Base-by-base conservation (phyloP, 202 grass and related monocot species). In the Saccharum hybrid region DNA sequence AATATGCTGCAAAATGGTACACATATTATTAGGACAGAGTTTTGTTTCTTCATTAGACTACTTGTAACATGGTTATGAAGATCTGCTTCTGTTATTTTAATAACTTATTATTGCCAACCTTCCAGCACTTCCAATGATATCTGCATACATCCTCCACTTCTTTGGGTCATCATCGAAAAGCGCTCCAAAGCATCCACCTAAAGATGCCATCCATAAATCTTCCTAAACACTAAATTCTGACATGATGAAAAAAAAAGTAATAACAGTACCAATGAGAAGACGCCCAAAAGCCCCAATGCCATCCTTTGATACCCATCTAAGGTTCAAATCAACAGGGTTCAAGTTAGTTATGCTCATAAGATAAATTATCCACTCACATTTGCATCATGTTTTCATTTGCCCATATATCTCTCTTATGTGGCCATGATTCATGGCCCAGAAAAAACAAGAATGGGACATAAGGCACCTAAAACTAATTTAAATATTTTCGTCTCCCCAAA, bases 121-220 rank as follows among this genome's bases (percentile, higher is more conserved):
- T 88, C 95, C 95, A 72, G 88, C 85, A 87, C 95, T 94, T 71
- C 95, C 95, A 86, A 97, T 93, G 61, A 97, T 88, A 83, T 97
- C 95, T 33, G 95, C 95, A 90, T 97, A 97, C 95, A 97, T 97
- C 68, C 95, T 87, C 95, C 95, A 97, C 43, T 87, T 87, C 78
- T 94, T 97, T 81, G 95, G 95, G 74, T 97, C 95, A 81, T 97
- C 88, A 63, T 97, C 95, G 80, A 97, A 97, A 90, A 97, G 83
- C 48, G 78, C 90, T 70, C 92, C 95, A 19, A 97, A 97, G 18
- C 90, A 88, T 30, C 92, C 95, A 86, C 95, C 95, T 97, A 92
- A 84, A 62, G 11, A 83, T 82, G 8, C 61, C 60, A 77, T 79
- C n/a, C 1, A 15, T 83, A 68, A 83, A 82, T 73, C 66, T 79